Evolutionary conservation across 257 asterid species (phyloP).

Genomic region (Striga asiatica): DNA sequence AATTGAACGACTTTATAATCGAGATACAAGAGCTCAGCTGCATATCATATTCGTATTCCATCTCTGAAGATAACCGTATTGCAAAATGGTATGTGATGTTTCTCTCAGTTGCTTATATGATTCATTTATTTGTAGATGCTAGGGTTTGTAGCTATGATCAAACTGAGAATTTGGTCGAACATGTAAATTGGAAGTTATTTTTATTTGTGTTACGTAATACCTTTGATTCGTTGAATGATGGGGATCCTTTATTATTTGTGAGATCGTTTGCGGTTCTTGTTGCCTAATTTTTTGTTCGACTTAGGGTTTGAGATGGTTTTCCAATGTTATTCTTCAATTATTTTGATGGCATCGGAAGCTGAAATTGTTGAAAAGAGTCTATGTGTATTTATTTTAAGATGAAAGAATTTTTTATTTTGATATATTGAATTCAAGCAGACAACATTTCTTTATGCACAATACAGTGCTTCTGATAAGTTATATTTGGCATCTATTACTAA

Average conservation of each 20-base stretch:
- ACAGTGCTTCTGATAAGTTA: not conserved
- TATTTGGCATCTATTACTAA: not conserved
- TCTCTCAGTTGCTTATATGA: not conserved
- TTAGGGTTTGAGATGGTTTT: slow-evolving; percentile 12
- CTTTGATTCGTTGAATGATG: not conserved
- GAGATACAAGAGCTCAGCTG: not conserved
- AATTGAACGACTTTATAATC: slow-evolving; percentile 11
- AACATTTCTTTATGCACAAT: not conserved
- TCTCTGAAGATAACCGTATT: slow-evolving; percentile 5
- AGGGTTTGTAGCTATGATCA: slow-evolving; percentile 11
- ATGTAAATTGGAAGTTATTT: not conserved
- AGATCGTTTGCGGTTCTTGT: slow-evolving; percentile 3
- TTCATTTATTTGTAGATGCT: not conserved
- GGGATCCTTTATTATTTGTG: not conserved
- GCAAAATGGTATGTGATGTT: slow-evolving; percentile 22
- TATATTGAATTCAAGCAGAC: not conserved
- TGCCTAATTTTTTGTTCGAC: not conserved
- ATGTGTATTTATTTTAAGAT: not conserved
- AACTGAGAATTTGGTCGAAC: slow-evolving; percentile 5
- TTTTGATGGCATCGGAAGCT: too few relatives aligned
- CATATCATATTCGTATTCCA: slow-evolving; percentile 1
- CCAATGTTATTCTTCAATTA: not conserved
- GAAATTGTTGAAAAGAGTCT: not conserved
- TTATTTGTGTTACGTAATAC: not conserved
- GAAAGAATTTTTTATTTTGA: not conserved